These are phyloP conservation scores for Raffaelea ambrosiae DNA, from an alignment of 2,329 filamentous ascomycete genomes.

Conservation along the genomic window DNA sequence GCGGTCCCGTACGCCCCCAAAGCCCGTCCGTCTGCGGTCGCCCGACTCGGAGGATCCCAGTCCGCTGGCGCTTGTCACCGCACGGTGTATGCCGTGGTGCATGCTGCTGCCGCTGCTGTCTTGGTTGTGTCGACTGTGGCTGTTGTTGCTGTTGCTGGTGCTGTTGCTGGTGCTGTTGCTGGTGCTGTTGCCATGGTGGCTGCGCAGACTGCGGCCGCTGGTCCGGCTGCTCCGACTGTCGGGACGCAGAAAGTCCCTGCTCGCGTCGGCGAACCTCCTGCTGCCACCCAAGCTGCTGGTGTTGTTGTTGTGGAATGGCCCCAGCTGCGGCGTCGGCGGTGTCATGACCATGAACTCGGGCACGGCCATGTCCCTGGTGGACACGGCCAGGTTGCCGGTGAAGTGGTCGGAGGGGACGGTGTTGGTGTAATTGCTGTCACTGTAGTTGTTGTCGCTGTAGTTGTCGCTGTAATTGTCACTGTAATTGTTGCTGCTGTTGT, in stretches of 20 bases:
- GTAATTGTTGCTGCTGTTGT: constrained; percentile 3
- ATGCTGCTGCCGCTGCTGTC: constrained; percentile 9
- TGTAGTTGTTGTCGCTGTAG: too few species aligned
- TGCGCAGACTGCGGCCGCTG: constrained; percentile 3
- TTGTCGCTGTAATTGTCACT: too few species aligned
- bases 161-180: neutral
- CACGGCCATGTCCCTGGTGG: constrained; percentile 20
- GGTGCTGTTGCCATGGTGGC: too few species aligned
- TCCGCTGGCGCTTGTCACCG: constrained; percentile 4
- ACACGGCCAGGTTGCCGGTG: too few species aligned
- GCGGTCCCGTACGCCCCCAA: constrained; percentile 15
- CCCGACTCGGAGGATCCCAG: too few species aligned
- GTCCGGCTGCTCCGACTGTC: neutral
- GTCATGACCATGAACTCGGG: constrained; percentile 39
- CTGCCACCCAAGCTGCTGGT: too few species aligned
- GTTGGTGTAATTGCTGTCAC: too few species aligned
- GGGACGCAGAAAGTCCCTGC: constrained; percentile 13
- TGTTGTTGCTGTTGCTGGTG: neutral
- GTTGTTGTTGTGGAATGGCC: constrained; percentile 6
- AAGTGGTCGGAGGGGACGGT: neutral
- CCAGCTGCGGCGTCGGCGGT: constrained; percentile 30
- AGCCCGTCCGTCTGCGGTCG: constrained; percentile 11
- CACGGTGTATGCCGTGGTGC: neutral
- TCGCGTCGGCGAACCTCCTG: too few species aligned
- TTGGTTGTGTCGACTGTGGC: neutral